Evolutionary conservation across 1,284 basidiomycete genomes (phyloP).

Genomic region (Ceratobasidium sp.): DNA sequence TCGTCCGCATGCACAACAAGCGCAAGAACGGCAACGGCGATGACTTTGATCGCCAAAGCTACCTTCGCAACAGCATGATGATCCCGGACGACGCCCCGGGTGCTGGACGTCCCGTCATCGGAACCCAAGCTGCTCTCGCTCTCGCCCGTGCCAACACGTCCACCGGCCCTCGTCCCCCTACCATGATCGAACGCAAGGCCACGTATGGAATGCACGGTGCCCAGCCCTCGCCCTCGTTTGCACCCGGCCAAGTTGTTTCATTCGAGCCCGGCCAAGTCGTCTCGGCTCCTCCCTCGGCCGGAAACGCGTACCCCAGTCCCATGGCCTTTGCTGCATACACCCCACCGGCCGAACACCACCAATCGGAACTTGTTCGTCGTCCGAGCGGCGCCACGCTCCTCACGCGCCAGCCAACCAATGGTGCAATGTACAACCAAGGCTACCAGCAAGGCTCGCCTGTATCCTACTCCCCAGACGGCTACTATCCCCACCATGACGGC

Average conservation of each 20-base stretch:
- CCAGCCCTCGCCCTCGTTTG: constrained; percentile 29
- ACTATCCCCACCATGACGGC: not conserved
- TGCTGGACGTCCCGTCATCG: constrained; percentile 33
- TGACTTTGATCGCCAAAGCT: constrained; percentile 40
- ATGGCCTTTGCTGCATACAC: constrained; percentile 37
- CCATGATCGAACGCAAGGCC: constrained; percentile 40
- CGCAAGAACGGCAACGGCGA: constrained; percentile 32
- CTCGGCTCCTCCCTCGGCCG: constrained; percentile 4
- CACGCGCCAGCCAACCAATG: constrained; percentile 28
- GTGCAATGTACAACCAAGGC: constrained; percentile 31
- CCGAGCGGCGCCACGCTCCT: constrained; percentile 39
- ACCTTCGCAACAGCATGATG: constrained; percentile 43
- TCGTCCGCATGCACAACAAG: constrained; percentile 38
- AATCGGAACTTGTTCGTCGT: constrained; percentile 40
- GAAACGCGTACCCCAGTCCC: constrained; percentile 13
- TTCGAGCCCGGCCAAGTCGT: constrained; percentile 31
- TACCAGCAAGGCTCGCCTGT: constrained; percentile 19
- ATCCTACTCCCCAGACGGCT: not conserved
- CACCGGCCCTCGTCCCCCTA: constrained; percentile 42
- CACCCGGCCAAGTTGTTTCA: constrained; percentile 25
- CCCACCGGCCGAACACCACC: constrained; percentile 40
- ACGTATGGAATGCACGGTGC: constrained; percentile 1
- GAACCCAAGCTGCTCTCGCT: constrained; percentile 38
- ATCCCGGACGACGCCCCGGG: constrained; percentile 40
- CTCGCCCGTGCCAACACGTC: constrained; percentile 35